Evolutionary conservation across 2,329 filamentous ascomycete genomes (phyloP), one percentile per base, ranked within the genome.

Genomic region (Talaromyces sp.): DNA sequence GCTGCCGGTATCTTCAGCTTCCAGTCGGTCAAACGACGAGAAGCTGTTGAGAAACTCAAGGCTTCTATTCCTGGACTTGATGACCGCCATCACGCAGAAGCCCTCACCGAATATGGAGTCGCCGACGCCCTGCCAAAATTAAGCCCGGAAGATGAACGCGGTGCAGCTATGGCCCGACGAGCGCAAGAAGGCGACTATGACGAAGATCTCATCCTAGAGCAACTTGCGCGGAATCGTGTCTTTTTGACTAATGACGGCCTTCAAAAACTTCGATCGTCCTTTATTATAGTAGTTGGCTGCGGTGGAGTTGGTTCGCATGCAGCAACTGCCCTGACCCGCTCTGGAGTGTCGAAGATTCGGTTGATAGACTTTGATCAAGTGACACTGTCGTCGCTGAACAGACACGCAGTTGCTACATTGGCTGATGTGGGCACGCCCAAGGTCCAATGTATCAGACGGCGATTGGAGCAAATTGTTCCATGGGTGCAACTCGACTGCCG

Each of bases 311-410:
- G 95, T 53, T 97, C 92, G 7, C 96, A 99, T 79, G 93, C 91
- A 64, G 85, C 89, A 4, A 88, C 93, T 1, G 88, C 95, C 3
- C 85, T 99, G 32, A 89, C 92, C 5, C 88, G 95, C 32, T 96
- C 93, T 0, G 95, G 95, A 33, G 92, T 96, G 51, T 88, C 89
- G n/a, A 88, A 87, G 68, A 83, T 99, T 59, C 88, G 95, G 0
- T 84, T 99, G 42, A 87, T 99, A 67, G 95, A 99, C 75, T 99
- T 99, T 73, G 95, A 99, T 74, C 95, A 99, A 81, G 93, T 99
- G 36, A 96, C 93, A 0, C 82, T 99, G 52, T 96, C 91, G 65
- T 96, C 92, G 3, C 80, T 99, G 59, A 99, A 99, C 75, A 83
- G 95, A n/a, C 95, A 99, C 76, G 92, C 95, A 9, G 89, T 99